Percentiles rank a stretch among this genome's conserved stretches.
These are phyloP conservation scores for Xylariomycetidae sp. DNA, from an alignment of 2,329 filamentous ascomycete genomes.

Conservation along the genomic window DNA sequence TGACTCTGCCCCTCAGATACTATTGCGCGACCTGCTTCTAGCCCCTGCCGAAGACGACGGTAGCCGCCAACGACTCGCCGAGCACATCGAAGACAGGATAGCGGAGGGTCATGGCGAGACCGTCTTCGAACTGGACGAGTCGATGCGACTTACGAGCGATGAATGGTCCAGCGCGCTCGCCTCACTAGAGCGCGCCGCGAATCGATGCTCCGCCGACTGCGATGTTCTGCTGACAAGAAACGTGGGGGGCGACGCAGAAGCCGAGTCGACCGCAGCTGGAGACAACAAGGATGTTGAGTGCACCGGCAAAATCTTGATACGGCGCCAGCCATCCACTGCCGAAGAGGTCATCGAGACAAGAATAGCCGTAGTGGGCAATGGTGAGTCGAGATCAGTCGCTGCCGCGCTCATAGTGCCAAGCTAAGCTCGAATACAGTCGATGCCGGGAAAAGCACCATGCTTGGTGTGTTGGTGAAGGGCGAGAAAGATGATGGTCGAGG, in stretches of 20 bases:
- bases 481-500: slow-evolving; percentile 91
- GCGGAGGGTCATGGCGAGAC: slow-evolving; percentile 83
- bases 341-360: slow-evolving; percentile 93
- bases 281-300: slow-evolving; percentile 64
- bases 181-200: slow-evolving; percentile 60
- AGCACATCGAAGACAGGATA: slow-evolving; percentile 61
- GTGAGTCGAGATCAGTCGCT: slow-evolving; percentile 34
- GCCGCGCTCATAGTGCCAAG: background rate
- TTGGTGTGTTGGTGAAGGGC: slow-evolving; percentile 93
- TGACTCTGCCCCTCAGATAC: slow-evolving; percentile 61
- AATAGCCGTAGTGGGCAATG: slow-evolving; percentile 95
- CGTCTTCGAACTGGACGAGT: slow-evolving; percentile 85
- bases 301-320: slow-evolving; percentile 81
- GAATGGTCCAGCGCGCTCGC: slow-evolving; percentile 71
- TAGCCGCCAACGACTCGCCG: slow-evolving; percentile 55
- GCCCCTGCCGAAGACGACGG: slow-evolving; percentile 50
- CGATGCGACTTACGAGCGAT: slow-evolving; percentile 66
- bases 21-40: slow-evolving; percentile 72
- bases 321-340: slow-evolving; percentile 64
- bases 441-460: slow-evolving; percentile 92
- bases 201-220: slow-evolving; percentile 64
- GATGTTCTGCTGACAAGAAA: slow-evolving; percentile 85
- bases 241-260: slow-evolving; percentile 72
- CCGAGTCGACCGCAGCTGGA: slow-evolving; percentile 43
- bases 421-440: slow-evolving; percentile 55